A percentile compares a stretch with the other conserved stretches of the same genome.
Evolutionary conservation across 495 filamentous ascomycete genomes (phyloP).

Genomic region (Lichenothelia convexa): DNA sequence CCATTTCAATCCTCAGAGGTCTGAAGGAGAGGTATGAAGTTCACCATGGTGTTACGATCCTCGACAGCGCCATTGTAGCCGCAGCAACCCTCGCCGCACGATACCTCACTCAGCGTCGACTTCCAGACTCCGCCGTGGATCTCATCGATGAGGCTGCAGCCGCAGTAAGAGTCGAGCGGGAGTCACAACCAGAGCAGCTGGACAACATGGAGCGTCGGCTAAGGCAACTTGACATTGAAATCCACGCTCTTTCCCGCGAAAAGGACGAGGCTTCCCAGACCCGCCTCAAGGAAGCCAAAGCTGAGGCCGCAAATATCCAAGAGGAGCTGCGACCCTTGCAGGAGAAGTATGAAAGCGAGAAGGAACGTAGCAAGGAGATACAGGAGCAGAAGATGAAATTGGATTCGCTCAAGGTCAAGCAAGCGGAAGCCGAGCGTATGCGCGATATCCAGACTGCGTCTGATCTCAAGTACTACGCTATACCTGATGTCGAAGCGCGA

Average conservation of each 20-base stretch:
- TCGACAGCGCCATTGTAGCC: conserved; percentile 79
- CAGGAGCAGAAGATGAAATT: conserved; percentile 95
- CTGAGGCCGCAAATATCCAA: conserved; percentile 76
- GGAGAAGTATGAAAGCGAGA: conserved; percentile 89
- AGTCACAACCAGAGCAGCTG: conserved; percentile 86
- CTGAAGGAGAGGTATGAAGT: conserved; percentile 95
- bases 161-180: conserved; percentile 79
- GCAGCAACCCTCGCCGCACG: conserved; percentile 78
- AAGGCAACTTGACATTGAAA: conserved; percentile 87
- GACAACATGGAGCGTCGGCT: conserved; percentile 79
- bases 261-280: conserved; percentile 81
- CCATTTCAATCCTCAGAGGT: conserved; percentile 89
- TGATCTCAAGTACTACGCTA: conserved; percentile 91
- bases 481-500: conserved; percentile 67
- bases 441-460: conserved; percentile 69
- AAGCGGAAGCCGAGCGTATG: conserved; percentile 74
- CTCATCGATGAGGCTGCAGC: conserved; percentile 92
- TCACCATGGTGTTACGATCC: conserved; percentile 91
- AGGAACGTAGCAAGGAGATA: conserved; percentile 68
- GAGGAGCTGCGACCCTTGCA: conserved; percentile 83
- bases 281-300: conserved; percentile 62
- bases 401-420: conserved; percentile 69
- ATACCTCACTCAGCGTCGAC: conserved; percentile 73
- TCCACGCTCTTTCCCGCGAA: conserved; percentile 81
- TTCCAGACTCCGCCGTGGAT: conserved; percentile 93